Evolutionary conservation across 2,329 filamentous ascomycete genomes (phyloP).

Genomic region (Botrytis cinerea): DNA sequence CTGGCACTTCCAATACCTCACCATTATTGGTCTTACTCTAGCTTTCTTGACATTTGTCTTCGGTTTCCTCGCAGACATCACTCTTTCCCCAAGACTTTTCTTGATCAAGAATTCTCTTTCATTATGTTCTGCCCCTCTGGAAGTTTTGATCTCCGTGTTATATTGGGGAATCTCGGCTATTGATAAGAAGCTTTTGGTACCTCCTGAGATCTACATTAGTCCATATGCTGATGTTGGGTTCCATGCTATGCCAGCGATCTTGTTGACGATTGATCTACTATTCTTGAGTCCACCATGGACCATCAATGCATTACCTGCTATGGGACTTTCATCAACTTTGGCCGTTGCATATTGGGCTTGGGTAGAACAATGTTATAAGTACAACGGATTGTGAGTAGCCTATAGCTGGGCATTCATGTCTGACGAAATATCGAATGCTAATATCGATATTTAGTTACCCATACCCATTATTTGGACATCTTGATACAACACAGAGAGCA

Average conservation of each 20-base stretch:
- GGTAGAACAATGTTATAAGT: constrained; percentile 70
- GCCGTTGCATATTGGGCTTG: constrained; percentile 74
- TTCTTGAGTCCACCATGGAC: constrained; percentile 74
- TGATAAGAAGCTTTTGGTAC: constrained; percentile 53
- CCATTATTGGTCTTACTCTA: constrained; percentile 68
- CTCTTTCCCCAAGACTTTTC: constrained; percentile 60
- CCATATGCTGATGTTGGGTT: constrained; percentile 63
- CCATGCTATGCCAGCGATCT: constrained; percentile 64
- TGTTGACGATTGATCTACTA: constrained; percentile 65
- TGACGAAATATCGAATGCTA: not conserved
- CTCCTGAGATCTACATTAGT: constrained; percentile 57
- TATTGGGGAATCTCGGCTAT: constrained; percentile 70
- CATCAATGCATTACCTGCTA: constrained; percentile 58
- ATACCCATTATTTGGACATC: constrained; percentile 77
- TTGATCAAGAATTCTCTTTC: constrained; percentile 66
- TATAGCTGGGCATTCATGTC: not conserved
- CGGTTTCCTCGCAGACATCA: constrained; percentile 66
- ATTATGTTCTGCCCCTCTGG: constrained; percentile 66
- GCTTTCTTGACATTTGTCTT: constrained; percentile 61
- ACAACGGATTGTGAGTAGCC: constrained; percentile 62
- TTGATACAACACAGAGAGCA: constrained; percentile 66
- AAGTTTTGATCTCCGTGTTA: constrained; percentile 68
- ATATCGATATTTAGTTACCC: constrained; percentile 63
- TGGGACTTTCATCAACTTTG: constrained; percentile 58
- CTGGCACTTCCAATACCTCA: constrained; percentile 57